Evolutionary conservation across 768 basidiomycete genomes (phyloP), one percentile per base, ranked within the genome.

Genomic region (Podaxis rugospora): DNA sequence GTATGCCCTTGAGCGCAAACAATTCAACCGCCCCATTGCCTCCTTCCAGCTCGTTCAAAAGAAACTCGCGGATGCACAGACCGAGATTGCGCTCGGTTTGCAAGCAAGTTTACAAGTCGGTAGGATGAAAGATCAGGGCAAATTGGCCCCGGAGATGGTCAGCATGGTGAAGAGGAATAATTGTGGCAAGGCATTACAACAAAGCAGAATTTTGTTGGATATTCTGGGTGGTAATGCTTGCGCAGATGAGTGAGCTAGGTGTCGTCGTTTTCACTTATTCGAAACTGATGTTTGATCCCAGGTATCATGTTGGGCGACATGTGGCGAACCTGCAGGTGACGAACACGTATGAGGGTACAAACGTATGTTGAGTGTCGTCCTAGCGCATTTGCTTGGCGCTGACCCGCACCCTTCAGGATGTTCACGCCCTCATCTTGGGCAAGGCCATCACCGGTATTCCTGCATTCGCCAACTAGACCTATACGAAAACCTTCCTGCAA

Each of bases 21-120:
- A 98, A 73, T 98, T 98, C 77, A 80, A 85, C 23, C 86, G 89
- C 39, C 94, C 95, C 0, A 79, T 98, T 2, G 95, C 93, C 1
- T 90, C 90, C 4, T 98, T 96, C 85, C 96, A 98, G 73, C 87
- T 98, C n/a, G 82, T 98, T 16, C 95, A 98, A 72, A 96, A 96
- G 84, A 98, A 98, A 74, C 82, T 98, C 14, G 94, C 90, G 2
- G 95, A 98, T 65, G 95, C 96, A 11, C 89, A 94, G 64, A 92
- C 88, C 1, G 93, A 97, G 68, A 83, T 87, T 7, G 84, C 89
- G 1, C 78, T 95, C 11, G 93, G 95, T 5, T 76, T 93, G 25
- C 80, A 85, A 46, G 88, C 89, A 5, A 88, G 86, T 65, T 72
- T 90, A 32, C 91, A 91, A 69, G 89, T 90, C 2, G 95, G 95